A percentile compares a stretch with the other conserved stretches of the same genome.
Conservation (phyloP, 768 basidiomycete genomes). For the Leccinum arenicola region DNA sequence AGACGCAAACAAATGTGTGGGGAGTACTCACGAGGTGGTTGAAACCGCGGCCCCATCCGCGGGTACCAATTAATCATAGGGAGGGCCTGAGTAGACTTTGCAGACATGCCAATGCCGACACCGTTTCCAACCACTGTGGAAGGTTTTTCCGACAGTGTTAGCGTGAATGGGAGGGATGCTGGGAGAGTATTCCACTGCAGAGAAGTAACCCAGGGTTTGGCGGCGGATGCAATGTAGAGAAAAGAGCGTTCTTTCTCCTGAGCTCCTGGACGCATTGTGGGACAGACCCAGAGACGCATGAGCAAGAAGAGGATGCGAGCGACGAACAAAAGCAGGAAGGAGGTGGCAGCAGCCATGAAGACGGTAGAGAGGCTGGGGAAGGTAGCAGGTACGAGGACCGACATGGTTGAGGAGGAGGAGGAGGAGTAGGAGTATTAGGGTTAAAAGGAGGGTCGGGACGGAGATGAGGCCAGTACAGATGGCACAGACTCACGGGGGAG, state of each 20-base stretch:
- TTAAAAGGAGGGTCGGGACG: conserved; percentile 22
- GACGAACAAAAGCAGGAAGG: conserved; percentile 27
- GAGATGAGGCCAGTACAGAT: conserved; percentile 25
- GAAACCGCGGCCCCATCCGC: conserved; percentile 27
- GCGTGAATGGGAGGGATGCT: conserved; percentile 26
- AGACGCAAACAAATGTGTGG: background rate
- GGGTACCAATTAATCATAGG: conserved; percentile 22
- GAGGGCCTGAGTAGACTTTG: conserved; percentile 14
- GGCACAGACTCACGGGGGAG: conserved; percentile 4
- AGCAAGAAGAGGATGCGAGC: conserved; percentile 29
- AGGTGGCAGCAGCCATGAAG: conserved; percentile 31
- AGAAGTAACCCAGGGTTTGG: conserved; percentile 18
- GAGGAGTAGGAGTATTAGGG: background rate
- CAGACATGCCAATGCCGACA: conserved; percentile 5
- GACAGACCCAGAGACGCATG: conserved; percentile 28
- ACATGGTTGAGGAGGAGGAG: conserved; percentile 19
- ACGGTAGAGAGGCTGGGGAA: conserved; percentile 29
- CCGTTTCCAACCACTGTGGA: conserved; percentile 8
- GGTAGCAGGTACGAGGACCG: conserved; percentile 31
- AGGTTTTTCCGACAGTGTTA: conserved; percentile 22
- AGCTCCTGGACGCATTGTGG: conserved; percentile 8
- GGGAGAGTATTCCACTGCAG: conserved; percentile 29
- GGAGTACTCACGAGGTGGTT: conserved; percentile 31
- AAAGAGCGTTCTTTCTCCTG: conserved; percentile 17
- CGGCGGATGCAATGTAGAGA: background rate